Percentiles rank a stretch among this genome's conserved stretches.
Conservation (phyloP, 768 basidiomycete genomes). For the Lactifluus piperatus region DNA sequence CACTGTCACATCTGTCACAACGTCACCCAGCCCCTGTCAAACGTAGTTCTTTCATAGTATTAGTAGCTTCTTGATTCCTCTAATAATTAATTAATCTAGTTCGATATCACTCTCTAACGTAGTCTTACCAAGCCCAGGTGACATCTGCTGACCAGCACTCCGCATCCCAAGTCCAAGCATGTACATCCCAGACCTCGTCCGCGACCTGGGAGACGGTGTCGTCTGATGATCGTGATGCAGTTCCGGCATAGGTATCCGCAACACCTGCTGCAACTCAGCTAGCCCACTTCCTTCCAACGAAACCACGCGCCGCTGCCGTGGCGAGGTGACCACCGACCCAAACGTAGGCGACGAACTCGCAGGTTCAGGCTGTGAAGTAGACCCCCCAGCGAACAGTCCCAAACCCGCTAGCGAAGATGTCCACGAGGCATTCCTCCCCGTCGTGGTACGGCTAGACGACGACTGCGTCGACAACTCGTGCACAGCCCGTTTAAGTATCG, state of each 20-base stretch:
- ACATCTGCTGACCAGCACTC: background rate
- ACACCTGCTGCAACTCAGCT: constrained; percentile 27
- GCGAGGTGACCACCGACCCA: constrained; percentile 61
- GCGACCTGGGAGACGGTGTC: constrained; percentile 26
- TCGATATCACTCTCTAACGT: no score
- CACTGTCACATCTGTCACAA: no score
- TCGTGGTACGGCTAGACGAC: background rate
- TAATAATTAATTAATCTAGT: constrained; percentile 1
- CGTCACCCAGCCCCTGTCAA: no score
- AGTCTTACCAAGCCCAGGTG: no score
- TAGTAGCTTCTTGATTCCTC: no score
- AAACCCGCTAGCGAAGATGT: constrained; percentile 48
- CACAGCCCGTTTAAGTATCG: constrained; percentile 50
- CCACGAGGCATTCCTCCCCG: constrained; percentile 23
- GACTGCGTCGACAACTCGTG: constrained; percentile 32
- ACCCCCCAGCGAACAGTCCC: constrained; percentile 35
- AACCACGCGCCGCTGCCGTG: constrained; percentile 42
- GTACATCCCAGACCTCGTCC: constrained; percentile 56
- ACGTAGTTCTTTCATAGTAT: no score
- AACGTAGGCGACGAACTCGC: constrained; percentile 48
- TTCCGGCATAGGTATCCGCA: constrained; percentile 54
- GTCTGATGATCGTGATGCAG: constrained; percentile 24
- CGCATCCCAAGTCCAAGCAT: constrained; percentile 50
- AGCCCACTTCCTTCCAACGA: constrained; percentile 26
- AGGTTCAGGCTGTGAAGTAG: no score